Percentiles rank a stretch among this genome's conserved stretches.
These are phyloP conservation scores for Cladophialophora psammophila DNA, from an alignment of 2,329 filamentous ascomycete species.

Conservation along the genomic window DNA sequence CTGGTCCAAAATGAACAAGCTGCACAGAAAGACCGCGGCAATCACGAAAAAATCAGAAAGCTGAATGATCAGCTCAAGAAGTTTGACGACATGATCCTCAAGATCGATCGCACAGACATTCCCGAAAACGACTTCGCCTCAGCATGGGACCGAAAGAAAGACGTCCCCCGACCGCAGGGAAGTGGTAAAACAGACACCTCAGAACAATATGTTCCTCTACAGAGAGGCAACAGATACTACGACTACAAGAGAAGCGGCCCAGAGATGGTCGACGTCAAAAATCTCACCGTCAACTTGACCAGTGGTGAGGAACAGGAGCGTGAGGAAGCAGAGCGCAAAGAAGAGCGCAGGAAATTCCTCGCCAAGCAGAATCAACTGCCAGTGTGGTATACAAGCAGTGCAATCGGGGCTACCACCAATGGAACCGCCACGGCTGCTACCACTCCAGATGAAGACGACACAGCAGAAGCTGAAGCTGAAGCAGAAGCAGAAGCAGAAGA, in stretches of 20 bases:
- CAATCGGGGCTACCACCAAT: slow-evolving; percentile 29
- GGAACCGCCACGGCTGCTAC: slow-evolving; percentile 16
- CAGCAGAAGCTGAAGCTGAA: slow-evolving; percentile 38
- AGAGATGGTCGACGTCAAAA: slow-evolving; percentile 52
- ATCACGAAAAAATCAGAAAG: slow-evolving; percentile 59
- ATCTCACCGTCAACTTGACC: slow-evolving; percentile 59
- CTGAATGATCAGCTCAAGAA: slow-evolving; percentile 57
- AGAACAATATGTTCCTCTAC: slow-evolving; percentile 52
- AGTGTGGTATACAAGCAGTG: slow-evolving; percentile 57
- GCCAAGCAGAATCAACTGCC: slow-evolving; percentile 61
- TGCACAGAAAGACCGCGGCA: slow-evolving; percentile 51
- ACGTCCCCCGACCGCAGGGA: slow-evolving; percentile 52
- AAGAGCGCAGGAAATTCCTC: slow-evolving; percentile 55
- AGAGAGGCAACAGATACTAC: slow-evolving; percentile 43
- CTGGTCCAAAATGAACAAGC: slow-evolving; percentile 56
- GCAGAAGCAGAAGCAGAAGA: slow-evolving; percentile 40
- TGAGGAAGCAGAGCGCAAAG: slow-evolving; percentile 58
- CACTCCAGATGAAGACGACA: slow-evolving; percentile 34
- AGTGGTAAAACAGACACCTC: slow-evolving; percentile 48
- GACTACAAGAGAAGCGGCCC: slow-evolving; percentile 45
- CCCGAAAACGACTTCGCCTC: slow-evolving; percentile 58
- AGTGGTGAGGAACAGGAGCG: slow-evolving; percentile 51
- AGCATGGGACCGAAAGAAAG: slow-evolving; percentile 58
- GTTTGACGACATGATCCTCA: slow-evolving; percentile 56
- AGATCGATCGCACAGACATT: slow-evolving; percentile 54